Evolutionary conservation across 768 basidiomycete genomes (phyloP).

Genomic region (Amanita inopinata): DNA sequence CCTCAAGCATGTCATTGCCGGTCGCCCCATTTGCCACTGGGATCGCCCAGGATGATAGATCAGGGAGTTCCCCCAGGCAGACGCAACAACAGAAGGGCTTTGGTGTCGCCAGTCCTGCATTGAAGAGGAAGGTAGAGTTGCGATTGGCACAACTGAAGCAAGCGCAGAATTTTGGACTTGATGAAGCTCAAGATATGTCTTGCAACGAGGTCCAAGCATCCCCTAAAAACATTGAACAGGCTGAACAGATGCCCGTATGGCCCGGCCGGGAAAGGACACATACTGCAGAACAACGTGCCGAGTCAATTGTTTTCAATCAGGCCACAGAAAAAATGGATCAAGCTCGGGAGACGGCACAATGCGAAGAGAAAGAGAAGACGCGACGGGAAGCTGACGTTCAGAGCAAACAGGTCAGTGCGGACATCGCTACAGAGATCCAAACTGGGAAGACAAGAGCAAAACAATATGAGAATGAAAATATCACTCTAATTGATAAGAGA

Average conservation of each 20-base stretch:
- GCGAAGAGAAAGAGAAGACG: slow-evolving; percentile 17
- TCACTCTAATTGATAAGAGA: neutral
- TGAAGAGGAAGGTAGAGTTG: slow-evolving; percentile 2
- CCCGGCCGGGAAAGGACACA: too few relatives aligned
- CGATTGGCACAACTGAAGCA: slow-evolving; percentile 9
- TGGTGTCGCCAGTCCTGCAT: neutral
- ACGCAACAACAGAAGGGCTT: neutral
- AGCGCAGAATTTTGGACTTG: too few relatives aligned
- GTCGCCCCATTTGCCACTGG: neutral
- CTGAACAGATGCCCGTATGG: too few relatives aligned
- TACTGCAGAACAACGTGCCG: too few relatives aligned
- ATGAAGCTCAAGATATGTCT: too few relatives aligned
- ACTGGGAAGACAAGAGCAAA: slow-evolving; percentile 18
- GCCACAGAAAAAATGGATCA: too few relatives aligned
- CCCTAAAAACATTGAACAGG: too few relatives aligned
- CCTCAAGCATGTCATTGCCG: neutral
- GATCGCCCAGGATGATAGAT: neutral
- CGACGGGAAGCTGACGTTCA: slow-evolving; percentile 20
- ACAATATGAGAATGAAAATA: neutral
- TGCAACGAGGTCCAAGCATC: too few relatives aligned
- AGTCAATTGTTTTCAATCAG: too few relatives aligned
- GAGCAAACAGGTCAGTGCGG: slow-evolving; percentile 20
- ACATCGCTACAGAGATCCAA: slow-evolving; percentile 20
- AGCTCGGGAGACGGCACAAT: slow-evolving; percentile 10
- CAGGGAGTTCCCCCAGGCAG: neutral